Percentiles rank a stretch among this genome's conserved stretches.
Conservation (phyloP, 768 basidiomycete genomes). For the Leccinum sublutescens region DNA sequence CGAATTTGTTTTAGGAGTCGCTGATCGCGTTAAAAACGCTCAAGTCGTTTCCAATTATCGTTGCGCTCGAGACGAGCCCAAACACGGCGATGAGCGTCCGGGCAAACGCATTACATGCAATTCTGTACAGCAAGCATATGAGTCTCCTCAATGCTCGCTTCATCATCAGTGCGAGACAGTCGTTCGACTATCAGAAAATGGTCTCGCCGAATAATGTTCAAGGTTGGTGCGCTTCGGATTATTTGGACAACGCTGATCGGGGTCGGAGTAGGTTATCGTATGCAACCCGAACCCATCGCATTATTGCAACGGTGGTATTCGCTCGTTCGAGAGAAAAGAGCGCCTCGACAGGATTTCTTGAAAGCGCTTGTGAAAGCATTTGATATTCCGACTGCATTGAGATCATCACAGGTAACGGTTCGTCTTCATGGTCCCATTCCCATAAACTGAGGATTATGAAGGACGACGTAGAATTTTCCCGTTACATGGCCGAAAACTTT, state of each 20-base stretch:
- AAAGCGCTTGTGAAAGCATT: slow-evolving; percentile 80
- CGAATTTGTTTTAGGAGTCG: neutral
- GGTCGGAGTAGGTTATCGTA: slow-evolving; percentile 55
- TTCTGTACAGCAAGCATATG: slow-evolving; percentile 85
- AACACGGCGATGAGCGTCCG: slow-evolving; percentile 58
- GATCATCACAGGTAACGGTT: slow-evolving; percentile 54
- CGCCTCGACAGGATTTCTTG: slow-evolving; percentile 81
- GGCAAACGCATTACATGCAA: slow-evolving; percentile 76
- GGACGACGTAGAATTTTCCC: slow-evolving; percentile 82
- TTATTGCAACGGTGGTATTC: slow-evolving; percentile 89
- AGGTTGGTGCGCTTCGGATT: slow-evolving; percentile 40
- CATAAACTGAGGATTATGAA: slow-evolving; percentile 27
- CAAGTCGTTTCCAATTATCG: slow-evolving; percentile 87
- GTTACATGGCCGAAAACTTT: slow-evolving; percentile 96
- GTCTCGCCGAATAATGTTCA: slow-evolving; percentile 46
- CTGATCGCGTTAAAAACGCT: slow-evolving; percentile 3
- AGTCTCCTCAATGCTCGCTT: slow-evolving; percentile 87
- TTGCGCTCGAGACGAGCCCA: slow-evolving; percentile 89
- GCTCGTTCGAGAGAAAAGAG: slow-evolving; percentile 88
- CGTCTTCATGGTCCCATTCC: no score
- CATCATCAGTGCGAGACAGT: slow-evolving; percentile 72
- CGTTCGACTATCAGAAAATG: slow-evolving; percentile 81
- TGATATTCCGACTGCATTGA: slow-evolving; percentile 60
- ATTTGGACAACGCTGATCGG: neutral
- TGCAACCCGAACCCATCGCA: slow-evolving; percentile 64